These are phyloP conservation scores for Chaetomium tenue DNA, from an alignment of 495 filamentous ascomycete species.

Conservation along the genomic window DNA sequence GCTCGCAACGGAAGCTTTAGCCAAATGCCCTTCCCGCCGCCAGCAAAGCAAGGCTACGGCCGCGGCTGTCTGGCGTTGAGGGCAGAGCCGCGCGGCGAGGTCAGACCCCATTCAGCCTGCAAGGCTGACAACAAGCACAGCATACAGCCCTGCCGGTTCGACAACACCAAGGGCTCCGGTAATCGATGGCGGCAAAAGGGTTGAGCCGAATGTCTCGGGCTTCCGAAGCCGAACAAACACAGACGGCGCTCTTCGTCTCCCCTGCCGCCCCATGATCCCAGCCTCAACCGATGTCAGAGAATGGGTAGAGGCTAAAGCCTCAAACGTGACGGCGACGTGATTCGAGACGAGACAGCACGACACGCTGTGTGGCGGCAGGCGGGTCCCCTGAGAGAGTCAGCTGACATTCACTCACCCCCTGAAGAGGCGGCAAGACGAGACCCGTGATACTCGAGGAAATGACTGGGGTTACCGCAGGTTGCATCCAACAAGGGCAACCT, in stretches of 20 bases:
- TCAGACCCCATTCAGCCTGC: conserved; percentile 15
- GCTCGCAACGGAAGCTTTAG: conserved; percentile 14
- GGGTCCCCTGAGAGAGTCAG: neutral
- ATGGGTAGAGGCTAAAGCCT: conserved; percentile 12
- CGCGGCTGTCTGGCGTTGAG: conserved; percentile 1
- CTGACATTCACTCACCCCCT: neutral
- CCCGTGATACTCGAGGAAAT: neutral
- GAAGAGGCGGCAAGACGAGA: neutral
- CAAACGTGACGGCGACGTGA: neutral
- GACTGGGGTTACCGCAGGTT: neutral
- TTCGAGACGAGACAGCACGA: neutral
- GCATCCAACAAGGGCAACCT: conserved; percentile 2
- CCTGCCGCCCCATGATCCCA: neutral
- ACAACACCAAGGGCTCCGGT: neutral
- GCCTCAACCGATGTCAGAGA: conserved; percentile 5
- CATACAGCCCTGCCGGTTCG: neutral
- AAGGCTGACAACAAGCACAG: conserved; percentile 9
- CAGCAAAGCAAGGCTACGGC: conserved; percentile 7
- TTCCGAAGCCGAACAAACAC: neutral
- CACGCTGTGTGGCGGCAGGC: neutral
- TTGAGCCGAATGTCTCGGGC: no score
- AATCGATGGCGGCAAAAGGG: neutral
- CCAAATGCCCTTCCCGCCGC: conserved; percentile 13
- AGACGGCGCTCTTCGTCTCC: neutral
- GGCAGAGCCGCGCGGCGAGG: conserved; percentile 5